Conservation (phyloP, 805 yeast genomes). For the Cyberlindnera mrakii region DNA sequence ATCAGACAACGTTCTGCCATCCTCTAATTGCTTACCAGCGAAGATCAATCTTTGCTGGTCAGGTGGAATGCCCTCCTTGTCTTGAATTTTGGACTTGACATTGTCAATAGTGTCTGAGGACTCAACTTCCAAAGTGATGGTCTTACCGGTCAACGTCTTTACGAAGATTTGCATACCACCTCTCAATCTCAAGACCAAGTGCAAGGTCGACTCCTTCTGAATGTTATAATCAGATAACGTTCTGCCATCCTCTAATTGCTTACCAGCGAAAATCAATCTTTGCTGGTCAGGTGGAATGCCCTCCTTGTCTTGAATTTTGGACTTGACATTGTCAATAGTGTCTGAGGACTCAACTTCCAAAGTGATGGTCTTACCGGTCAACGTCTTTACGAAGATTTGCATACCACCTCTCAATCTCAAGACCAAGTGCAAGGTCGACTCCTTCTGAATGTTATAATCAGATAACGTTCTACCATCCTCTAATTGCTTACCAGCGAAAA, state of each 20-base stretch:
- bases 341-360: constrained; percentile 93
- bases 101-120: constrained; percentile 95
- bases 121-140: constrained; percentile 96
- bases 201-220: constrained; percentile 86
- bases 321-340: constrained; percentile 89
- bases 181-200: constrained; percentile 79
- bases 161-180: constrained; percentile 84
- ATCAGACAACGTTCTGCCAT: constrained; percentile 88
- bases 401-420: constrained; percentile 84
- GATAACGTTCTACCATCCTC: constrained; percentile 94
- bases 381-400: constrained; percentile 95
- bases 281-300: constrained; percentile 99
- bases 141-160: constrained; percentile 95
- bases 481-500: constrained; percentile 93
- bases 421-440: constrained; percentile 80
- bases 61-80: constrained; percentile 98
- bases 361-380: constrained; percentile 96
- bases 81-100: constrained; percentile 92
- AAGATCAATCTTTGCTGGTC: constrained; percentile 97
- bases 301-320: constrained; percentile 96
- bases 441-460: constrained; percentile 94
- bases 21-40: constrained; percentile 94
- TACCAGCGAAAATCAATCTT: constrained; percentile 91
- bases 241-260: constrained; percentile 92
- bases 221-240: constrained; percentile 90